phyloP scores from a whole-genome alignment of 805 yeast genomes.

The Saturnispora halmiae region DNA sequence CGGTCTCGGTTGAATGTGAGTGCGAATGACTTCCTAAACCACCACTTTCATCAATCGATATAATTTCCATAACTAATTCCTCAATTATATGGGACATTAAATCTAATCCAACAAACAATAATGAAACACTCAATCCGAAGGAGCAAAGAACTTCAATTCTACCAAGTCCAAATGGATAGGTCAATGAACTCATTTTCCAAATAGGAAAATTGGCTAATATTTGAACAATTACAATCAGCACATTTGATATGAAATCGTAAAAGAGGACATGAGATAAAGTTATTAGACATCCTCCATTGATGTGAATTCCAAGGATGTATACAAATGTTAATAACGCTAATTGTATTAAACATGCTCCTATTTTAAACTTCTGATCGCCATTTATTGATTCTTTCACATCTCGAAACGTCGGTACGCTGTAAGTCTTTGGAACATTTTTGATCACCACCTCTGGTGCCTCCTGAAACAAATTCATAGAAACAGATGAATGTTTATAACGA shows the following conservation, averaged over 20 bases:
- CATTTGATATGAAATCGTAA: slow-evolving; percentile 75
- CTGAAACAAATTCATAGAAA: slow-evolving; percentile 90
- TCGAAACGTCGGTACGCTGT: slow-evolving; percentile 60
- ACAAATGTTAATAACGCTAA: slow-evolving; percentile 43
- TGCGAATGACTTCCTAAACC: slow-evolving; percentile 13
- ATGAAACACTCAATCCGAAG: slow-evolving; percentile 75
- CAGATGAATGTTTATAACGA: slow-evolving; percentile 90
- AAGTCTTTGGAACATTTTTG: slow-evolving; percentile 47
- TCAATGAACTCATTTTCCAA: slow-evolving; percentile 75
- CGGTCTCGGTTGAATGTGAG: slow-evolving; percentile 19
- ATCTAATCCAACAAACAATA: slow-evolving; percentile 87
- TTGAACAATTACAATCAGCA: slow-evolving; percentile 61
- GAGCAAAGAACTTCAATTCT: slow-evolving; percentile 81
- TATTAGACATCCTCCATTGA: slow-evolving; percentile 50
- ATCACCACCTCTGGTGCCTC: slow-evolving; percentile 77
- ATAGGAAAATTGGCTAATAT: slow-evolving; percentile 86
- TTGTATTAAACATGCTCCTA: slow-evolving; percentile 55
- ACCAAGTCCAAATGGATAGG: slow-evolving; percentile 90
- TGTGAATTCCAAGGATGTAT: slow-evolving; percentile 50
- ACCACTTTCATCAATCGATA: slow-evolving; percentile 15
- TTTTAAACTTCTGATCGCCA: slow-evolving; percentile 45
- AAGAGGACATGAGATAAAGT: slow-evolving; percentile 82
- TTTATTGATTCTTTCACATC: slow-evolving; percentile 59
- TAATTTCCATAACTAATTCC: slow-evolving; percentile 46
- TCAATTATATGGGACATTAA: slow-evolving; percentile 80